A percentile compares a stretch with the other conserved stretches of the same genome.
Evolutionary conservation across 2,329 filamentous ascomycete species (phyloP).

Genomic region (Aspergillus sp.): DNA sequence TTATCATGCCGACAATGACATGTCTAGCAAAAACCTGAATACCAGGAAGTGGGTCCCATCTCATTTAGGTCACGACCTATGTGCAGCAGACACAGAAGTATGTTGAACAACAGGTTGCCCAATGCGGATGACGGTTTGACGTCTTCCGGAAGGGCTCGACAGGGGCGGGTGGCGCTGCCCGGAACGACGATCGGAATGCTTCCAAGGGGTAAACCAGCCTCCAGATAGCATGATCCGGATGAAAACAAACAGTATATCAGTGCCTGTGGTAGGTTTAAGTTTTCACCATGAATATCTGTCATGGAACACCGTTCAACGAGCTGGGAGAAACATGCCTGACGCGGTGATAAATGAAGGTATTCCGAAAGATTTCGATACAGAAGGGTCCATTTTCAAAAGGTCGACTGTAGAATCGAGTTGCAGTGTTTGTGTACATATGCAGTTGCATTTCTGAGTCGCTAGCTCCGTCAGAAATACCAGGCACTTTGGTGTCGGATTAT

Average conservation of each 20-base stretch:
- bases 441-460: too few species aligned
- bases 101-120: slow-evolving; percentile 5
- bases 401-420: too few species aligned
- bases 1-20: background rate
- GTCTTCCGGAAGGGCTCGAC: background rate
- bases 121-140: slow-evolving; percentile 5
- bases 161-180: background rate
- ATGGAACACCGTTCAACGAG: too few species aligned
- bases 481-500: too few species aligned
- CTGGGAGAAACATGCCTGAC: too few species aligned
- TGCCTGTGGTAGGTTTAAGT: background rate
- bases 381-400: too few species aligned
- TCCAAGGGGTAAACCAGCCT: background rate
- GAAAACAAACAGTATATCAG: background rate
- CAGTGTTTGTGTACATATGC: too few species aligned
- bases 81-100: slow-evolving; percentile 8
- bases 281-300: too few species aligned
- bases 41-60: background rate
- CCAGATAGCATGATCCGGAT: background rate
- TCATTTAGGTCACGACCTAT: slow-evolving; percentile 1
- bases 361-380: too few species aligned
- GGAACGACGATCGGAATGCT: background rate
- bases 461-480: too few species aligned
- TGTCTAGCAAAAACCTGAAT: background rate
- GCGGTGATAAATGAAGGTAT: too few species aligned